Evolutionary conservation across 257 asterid genomes (phyloP), one percentile per base, ranked within the genome.

Genomic region (Perilla frutescens): DNA sequence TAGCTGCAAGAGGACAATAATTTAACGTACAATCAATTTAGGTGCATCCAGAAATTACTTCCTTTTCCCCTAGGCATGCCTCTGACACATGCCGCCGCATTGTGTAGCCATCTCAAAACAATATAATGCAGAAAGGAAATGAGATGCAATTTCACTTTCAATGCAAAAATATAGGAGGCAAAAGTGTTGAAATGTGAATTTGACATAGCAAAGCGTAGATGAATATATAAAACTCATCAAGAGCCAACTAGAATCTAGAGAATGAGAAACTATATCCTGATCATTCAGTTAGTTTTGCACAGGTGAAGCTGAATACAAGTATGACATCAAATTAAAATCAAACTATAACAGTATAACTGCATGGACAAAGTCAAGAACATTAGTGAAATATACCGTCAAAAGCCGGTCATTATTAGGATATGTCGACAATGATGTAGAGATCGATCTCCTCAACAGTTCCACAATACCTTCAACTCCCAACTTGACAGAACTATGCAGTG

Each of bases 381-480:
- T 4, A 36, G 55, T 44, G 71, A 82, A 77, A 76, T 59, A 82
- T 95, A 95, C 98, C 97, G 60, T 81, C 69, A 83, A 79, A 77
- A 92, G 97, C 39, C 98, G 84, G 58, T 95, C 99, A 78, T 91
- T 87, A 80, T 90, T 89, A 44, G 98, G 90, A 79, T 87, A 92
- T 80, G 91, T 90, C 71, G 94, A 92, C 81, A 95, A 54, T 72
- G 96, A 85, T 14, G 92, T 73, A 62, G 94, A 92, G 77, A 92
- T 89, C 68, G 98, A 89, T 85, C 92, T 88, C 84, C 86, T 87
- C 88, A 92, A 79, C 71, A 95, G 89, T 75, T 90, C 91, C 76
- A 89, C 80, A 74, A 95, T 85, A 62, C 98, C 98, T 79, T 95
- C 98, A 77, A 92, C 90, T 36, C 99, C 96, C 81, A 95, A 85